These are phyloP conservation scores for Setomelanomma holmii DNA, from an alignment of 2,329 filamentous ascomycete genomes.

Conservation along the genomic window DNA sequence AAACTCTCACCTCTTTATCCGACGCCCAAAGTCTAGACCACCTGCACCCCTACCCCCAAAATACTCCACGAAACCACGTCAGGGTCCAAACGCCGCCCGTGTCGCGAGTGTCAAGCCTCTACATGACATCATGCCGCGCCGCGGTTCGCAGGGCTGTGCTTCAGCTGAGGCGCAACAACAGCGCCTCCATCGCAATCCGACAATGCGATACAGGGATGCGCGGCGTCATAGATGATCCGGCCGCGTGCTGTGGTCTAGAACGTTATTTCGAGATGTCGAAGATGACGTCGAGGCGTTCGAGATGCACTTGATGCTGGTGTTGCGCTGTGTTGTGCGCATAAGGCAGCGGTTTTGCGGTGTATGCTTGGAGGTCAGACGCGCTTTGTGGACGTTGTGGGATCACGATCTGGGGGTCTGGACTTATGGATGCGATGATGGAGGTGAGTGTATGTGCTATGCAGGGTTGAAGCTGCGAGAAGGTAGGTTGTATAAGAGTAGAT, in stretches of 20 bases:
- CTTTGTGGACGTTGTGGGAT: constrained; percentile 15
- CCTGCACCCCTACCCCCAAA: not conserved
- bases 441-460: not conserved
- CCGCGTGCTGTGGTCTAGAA: constrained; percentile 11
- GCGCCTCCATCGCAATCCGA: not conserved
- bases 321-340: not conserved
- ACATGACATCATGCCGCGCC: constrained; percentile 15
- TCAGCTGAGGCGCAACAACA: constrained; percentile 13
- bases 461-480: too few species aligned
- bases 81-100: not conserved
- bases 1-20: not conserved
- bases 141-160: constrained; percentile 6
- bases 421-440: not conserved
- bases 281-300: constrained; percentile 1
- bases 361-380: constrained; percentile 3
- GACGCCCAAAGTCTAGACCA: constrained; percentile 11
- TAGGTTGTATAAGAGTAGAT: constrained; percentile 1
- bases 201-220: constrained; percentile 4
- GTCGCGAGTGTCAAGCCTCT: constrained; percentile 4
- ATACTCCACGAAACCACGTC: not conserved
- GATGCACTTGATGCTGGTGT: constrained; percentile 1
- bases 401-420: constrained; percentile 20
- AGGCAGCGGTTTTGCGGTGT: constrained; percentile 14
- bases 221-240: not conserved
- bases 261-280: constrained; percentile 1